Evolutionary conservation across 768 basidiomycete species (phyloP).

Genomic region (Rhodotorula toruloides): DNA sequence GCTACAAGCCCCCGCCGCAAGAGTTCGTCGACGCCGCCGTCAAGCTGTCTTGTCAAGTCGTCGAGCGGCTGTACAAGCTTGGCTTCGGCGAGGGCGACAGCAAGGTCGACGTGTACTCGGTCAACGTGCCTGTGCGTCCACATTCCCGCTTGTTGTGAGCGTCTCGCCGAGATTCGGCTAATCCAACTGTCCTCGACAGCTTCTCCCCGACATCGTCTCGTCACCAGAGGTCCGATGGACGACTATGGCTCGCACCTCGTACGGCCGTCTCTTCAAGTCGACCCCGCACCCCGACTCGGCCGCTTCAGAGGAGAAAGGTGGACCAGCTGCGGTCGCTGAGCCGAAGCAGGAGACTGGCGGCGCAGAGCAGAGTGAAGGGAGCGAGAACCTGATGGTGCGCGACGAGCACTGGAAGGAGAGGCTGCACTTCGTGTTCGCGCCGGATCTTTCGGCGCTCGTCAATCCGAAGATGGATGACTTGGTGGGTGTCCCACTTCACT

Average conservation of each 20-base stretch:
- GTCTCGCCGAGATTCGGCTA: not conserved
- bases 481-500: not conserved
- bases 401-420: conserved; percentile 21
- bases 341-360: not conserved
- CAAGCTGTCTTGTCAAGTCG: conserved; percentile 43
- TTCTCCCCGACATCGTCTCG: conserved; percentile 44
- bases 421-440: conserved; percentile 46
- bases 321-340: conserved; percentile 25
- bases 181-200: conserved; percentile 30
- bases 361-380: not conserved
- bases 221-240: conserved; percentile 45
- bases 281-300: conserved; percentile 9
- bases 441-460: conserved; percentile 45
- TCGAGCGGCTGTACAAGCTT: conserved; percentile 42
- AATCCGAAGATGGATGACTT: conserved; percentile 37
- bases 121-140: conserved; percentile 30
- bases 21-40: conserved; percentile 43
- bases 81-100: conserved; percentile 46
- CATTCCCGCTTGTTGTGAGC: too few relatives aligned
- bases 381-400: not conserved
- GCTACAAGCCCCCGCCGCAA: conserved; percentile 40
- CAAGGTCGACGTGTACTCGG: conserved; percentile 35
- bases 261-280: conserved; percentile 47
- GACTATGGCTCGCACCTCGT: conserved; percentile 46
- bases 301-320: not conserved